Base-by-base conservation (phyloP, 2,329 filamentous ascomycete species). In the Corynespora cassiicola region DNA sequence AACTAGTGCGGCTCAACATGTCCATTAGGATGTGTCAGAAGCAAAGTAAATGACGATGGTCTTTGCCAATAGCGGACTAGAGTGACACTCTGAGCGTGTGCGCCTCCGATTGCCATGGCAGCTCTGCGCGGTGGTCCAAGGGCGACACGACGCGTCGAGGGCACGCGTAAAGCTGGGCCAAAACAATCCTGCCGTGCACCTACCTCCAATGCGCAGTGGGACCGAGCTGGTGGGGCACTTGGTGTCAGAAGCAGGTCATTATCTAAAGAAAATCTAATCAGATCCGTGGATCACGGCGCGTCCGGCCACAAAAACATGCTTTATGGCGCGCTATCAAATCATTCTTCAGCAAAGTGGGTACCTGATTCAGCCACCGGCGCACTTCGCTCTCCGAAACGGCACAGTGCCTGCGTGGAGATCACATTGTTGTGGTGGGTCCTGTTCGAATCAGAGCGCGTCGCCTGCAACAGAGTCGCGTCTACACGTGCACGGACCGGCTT, bases 361-460 rank as follows among this genome's bases (percentile, higher is more conserved):
- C 41, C 31, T 55, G 41, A 54, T 52, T 58, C 53, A 62, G 59
- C 56, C 59, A 54, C 47, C 48, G 45, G 47, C 35, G 36, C 46
- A 40, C 41, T 38, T 43, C 53, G 51, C 56, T 53, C 53, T 52
- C 18, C n/a, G 36, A 42, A 39, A 33, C 47, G 52, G 55, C 53
- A 51, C 34, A 40, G 49, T 45, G 41, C 47, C 45, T 59, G 56
- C 48, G 33, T 28, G 29, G 36, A 26, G 18, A 36, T 31, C 30
- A 28, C 23, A 35, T 36, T 58, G 54, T 61, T 60, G 45, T 61
- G 54, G 59, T 63, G 58, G 59, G 48, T 30, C 36, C 46, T 37
- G 39, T 36, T 39, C 59, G 51, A 61, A 58, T 61, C 49, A 55
- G 47, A 47, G 52, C 61, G 61, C 58, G 61, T 64, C n/a, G n/a